These are phyloP conservation scores for Mucor indicus DNA, from an alignment of 371 early-diverging fungal genomes.

Conservation along the genomic window DNA sequence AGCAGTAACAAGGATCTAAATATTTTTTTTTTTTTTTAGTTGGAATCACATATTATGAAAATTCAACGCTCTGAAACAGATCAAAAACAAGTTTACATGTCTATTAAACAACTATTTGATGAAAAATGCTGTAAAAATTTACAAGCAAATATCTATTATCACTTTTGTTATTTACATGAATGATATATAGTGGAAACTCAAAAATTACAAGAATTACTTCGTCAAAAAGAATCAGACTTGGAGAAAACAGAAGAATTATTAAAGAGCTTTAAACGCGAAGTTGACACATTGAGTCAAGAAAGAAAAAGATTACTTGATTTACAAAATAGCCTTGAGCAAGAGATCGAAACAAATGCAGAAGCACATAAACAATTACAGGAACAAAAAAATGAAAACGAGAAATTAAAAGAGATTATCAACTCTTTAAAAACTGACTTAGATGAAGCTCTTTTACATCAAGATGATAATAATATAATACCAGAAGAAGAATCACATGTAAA, in stretches of 20 bases:
- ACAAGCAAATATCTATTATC: too few relatives aligned
- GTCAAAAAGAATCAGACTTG: conserved; percentile 42
- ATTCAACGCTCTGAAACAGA: conserved; percentile 46
- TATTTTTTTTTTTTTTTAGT: conserved; percentile 15
- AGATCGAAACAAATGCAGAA: conserved; percentile 37
- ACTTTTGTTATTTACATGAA: background rate
- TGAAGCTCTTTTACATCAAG: conserved; percentile 27
- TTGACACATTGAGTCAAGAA: conserved; percentile 34
- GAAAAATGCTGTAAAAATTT: conserved; percentile 46
- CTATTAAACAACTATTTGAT: conserved; percentile 43
- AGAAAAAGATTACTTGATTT: conserved; percentile 36
- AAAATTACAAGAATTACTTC: conserved; percentile 41
- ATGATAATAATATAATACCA: background rate
- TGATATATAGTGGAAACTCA: conserved; percentile 42
- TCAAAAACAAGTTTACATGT: conserved; percentile 49
- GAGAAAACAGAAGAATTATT: conserved; percentile 34
- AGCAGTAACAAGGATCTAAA: background rate
- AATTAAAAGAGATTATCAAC: conserved; percentile 49
- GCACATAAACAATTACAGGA: conserved; percentile 47
- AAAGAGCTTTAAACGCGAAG: conserved; percentile 33
- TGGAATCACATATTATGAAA: conserved; percentile 46
- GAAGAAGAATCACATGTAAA: too few relatives aligned
- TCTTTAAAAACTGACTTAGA: conserved; percentile 41
- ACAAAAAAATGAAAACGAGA: conserved; percentile 49
- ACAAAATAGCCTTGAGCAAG: conserved; percentile 38